Evolutionary conservation across 139 green algal species (phyloP).

Genomic region (Ettlia oleoabundans): DNA sequence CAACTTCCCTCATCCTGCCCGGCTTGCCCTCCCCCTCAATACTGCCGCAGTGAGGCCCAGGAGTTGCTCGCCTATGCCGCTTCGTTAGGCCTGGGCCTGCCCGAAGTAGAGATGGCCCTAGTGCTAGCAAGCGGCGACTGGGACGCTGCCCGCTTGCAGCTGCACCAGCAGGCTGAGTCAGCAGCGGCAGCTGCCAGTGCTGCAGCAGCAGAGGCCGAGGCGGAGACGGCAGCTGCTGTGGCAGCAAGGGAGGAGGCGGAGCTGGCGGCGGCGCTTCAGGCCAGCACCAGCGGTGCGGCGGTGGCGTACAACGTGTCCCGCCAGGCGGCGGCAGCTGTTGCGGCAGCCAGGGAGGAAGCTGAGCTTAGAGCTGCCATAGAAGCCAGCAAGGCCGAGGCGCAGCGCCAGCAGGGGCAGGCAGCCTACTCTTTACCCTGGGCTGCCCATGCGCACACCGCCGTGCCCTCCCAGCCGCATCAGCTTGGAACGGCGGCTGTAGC

Average conservation of each 20-base stretch:
- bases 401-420: neutral
- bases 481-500: too few relatives aligned
- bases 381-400: conserved; percentile 27
- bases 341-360: neutral
- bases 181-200: neutral
- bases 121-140: neutral
- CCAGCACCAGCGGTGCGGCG: conserved; percentile 9
- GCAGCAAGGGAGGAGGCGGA: conserved; percentile 4
- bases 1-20: neutral
- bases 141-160: conserved; percentile 1
- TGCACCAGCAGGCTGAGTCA: conserved; percentile 7
- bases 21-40: too few relatives aligned
- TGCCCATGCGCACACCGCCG: neutral
- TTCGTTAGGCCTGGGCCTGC: neutral
- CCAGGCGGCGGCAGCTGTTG: neutral
- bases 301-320: conserved; percentile 1
- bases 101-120: conserved; percentile 9
- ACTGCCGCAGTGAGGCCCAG: conserved; percentile 13
- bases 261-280: conserved; percentile 1
- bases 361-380: conserved; percentile 12
- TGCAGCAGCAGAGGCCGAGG: neutral
- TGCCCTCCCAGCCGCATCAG: too few relatives aligned
- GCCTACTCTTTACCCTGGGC: neutral
- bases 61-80: conserved; percentile 22
- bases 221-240: neutral